Conservation (phyloP, 2,329 filamentous ascomycete genomes). For the Calycina marina region DNA sequence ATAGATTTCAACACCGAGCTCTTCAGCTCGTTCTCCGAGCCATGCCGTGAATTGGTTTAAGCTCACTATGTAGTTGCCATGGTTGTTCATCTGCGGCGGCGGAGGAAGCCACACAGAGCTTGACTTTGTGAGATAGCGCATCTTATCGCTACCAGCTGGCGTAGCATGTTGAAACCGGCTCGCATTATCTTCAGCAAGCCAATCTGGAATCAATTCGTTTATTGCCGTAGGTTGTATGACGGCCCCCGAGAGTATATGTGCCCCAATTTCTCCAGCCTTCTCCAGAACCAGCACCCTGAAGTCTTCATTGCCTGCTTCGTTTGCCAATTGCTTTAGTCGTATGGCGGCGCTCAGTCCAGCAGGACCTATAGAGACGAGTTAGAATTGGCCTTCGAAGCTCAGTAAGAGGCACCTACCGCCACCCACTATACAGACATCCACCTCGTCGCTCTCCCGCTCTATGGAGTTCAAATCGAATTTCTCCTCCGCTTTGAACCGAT, state of each 20-base stretch:
- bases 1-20: slow-evolving; percentile 89
- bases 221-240: slow-evolving; percentile 83
- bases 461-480: slow-evolving; percentile 51
- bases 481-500: slow-evolving; percentile 30
- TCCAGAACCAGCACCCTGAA: slow-evolving; percentile 87
- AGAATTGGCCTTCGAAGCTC: neutral
- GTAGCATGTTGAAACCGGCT: slow-evolving; percentile 79
- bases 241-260: slow-evolving; percentile 90
- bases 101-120: slow-evolving; percentile 66
- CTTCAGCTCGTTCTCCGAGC: slow-evolving; percentile 92
- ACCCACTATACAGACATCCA: slow-evolving; percentile 94
- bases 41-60: slow-evolving; percentile 92
- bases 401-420: slow-evolving; percentile 40
- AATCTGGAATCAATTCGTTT: slow-evolving; percentile 83
- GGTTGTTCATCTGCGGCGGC: slow-evolving; percentile 95
- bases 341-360: slow-evolving; percentile 89
- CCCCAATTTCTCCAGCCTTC: slow-evolving; percentile 88
- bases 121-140: slow-evolving; percentile 85
- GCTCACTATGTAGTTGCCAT: slow-evolving; percentile 95
- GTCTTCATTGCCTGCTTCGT: slow-evolving; percentile 86
- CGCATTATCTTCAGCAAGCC: slow-evolving; percentile 79
- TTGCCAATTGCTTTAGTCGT: slow-evolving; percentile 86
- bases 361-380: slow-evolving; percentile 40
- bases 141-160: slow-evolving; percentile 67
- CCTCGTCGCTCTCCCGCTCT: slow-evolving; percentile 82